Evolutionary conservation across 306 rosid species (phyloP), one percentile per base, ranked within the genome.

Genomic region (Quercus rubra): DNA sequence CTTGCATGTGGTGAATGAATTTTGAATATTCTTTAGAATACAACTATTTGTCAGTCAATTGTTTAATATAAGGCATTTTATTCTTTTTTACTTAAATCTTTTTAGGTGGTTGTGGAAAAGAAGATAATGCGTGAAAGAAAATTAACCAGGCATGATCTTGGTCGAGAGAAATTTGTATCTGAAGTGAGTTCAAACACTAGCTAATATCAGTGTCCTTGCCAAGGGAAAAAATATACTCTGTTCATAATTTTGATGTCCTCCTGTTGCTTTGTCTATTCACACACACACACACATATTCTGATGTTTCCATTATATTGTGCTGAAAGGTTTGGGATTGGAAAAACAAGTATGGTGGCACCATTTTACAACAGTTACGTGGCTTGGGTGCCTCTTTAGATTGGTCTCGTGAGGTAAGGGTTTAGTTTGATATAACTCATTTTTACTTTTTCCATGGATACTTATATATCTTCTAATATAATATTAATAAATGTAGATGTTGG

Each of bases 371-470:
- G 75, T 82, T 95, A 70, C 93, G 96, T 41, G 87, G 93, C 68
- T 87, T 95, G 77, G 99, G 98, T 83, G 97, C 96, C 76, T 95
- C 99, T 83, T 68, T 95, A 84, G 99, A 95, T 81, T 95, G 99
- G 98, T 86, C 98, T 70, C 98, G 96, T 79, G 99, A 95, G 97
- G 99, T 92, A 82, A 88, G 72, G 63, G 70, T 30, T 31, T 30
- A 31, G 10, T 33, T 35, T 55, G 62, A 67, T 54, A 19, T 66
- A 6, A 38, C 17, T 79, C 31, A 15, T 31, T 33, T 73, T 64
- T 35, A 8, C 27, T 79, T 25, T 71, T 5, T 20, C 11, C 12
- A 1, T 41, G 46, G 12, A 38, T 38, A 38, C 13, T 10, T 49
- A 49, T 49, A 13, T 49, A 49, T 49, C 54, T 10, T 49, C 0